Conservation (phyloP, 1,139 yeast species). For the Kodamaea sp. region DNA sequence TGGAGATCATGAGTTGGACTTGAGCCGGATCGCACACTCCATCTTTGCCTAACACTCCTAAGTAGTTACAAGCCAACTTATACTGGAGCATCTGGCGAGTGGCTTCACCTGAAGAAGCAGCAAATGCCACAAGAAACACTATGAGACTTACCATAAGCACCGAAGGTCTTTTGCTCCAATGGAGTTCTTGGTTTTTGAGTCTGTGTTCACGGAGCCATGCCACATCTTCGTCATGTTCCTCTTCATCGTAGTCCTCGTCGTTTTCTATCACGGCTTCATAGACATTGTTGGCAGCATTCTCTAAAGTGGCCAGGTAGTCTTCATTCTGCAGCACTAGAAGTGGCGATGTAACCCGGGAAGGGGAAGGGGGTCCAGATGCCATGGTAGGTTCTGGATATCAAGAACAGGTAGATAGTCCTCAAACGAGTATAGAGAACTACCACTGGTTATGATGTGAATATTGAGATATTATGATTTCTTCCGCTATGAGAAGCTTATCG, state of each 20-base stretch:
- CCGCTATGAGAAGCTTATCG: too few relatives aligned
- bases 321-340: too few relatives aligned
- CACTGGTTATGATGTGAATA: too few relatives aligned
- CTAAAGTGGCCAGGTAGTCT: conserved; percentile 9
- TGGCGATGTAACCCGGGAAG: too few relatives aligned
- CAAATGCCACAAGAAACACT: conserved; percentile 31
- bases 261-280: conserved; percentile 33
- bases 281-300: conserved; percentile 29
- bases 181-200: conserved; percentile 25
- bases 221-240: conserved; percentile 34
- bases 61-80: conserved; percentile 40
- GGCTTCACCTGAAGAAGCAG: conserved; percentile 34
- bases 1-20: conserved; percentile 38
- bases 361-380: too few relatives aligned
- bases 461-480: too few relatives aligned
- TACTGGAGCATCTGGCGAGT: conserved; percentile 34
- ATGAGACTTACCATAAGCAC: conserved; percentile 31
- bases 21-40: conserved; percentile 30
- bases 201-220: conserved; percentile 42
- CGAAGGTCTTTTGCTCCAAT: conserved; percentile 39
- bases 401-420: too few relatives aligned
- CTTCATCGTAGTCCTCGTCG: conserved; percentile 16
- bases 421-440: too few relatives aligned
- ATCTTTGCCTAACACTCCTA: conserved; percentile 10
- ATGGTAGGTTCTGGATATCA: too few relatives aligned